A percentile compares a stretch with the other conserved stretches of the same genome.
These are phyloP conservation scores for Globisporangium recalcitrans DNA, from an alignment of 352 stramenopile species.

Conservation along the genomic window DNA sequence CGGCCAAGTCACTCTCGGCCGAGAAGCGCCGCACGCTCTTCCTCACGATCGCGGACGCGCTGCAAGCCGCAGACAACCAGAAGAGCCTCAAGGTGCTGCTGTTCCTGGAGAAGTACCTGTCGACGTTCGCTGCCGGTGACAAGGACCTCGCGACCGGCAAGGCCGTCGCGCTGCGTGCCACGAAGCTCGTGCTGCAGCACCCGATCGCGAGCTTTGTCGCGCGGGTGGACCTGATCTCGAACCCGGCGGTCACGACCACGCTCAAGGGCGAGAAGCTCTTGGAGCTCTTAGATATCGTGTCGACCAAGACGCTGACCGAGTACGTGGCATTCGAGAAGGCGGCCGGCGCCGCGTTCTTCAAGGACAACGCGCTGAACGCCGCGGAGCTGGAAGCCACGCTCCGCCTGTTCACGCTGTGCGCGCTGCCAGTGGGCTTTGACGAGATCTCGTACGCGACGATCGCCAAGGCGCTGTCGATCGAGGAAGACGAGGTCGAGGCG, in stretches of 20 bases:
- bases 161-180: conserved; percentile 72
- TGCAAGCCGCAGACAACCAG: conserved; percentile 24
- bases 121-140: conserved; percentile 46
- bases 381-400: conserved; percentile 78
- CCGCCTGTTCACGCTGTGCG: conserved; percentile 91
- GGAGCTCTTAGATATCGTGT: conserved; percentile 91
- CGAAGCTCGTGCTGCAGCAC: conserved; percentile 84
- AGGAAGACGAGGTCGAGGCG: conserved; percentile 87
- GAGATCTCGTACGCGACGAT: conserved; percentile 89
- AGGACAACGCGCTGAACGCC: conserved; percentile 48
- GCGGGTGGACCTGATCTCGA: conserved; percentile 82
- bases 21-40: conserved; percentile 58
- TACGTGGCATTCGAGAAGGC: conserved; percentile 77
- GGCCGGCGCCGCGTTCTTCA: conserved; percentile 60
- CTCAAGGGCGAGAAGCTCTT: conserved; percentile 69
- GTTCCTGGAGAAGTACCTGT: conserved; percentile 77
- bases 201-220: conserved; percentile 87
- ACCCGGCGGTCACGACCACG: conserved; percentile 67
- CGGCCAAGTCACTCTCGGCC: conserved; percentile 32
- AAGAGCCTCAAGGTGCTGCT: conserved; percentile 54
- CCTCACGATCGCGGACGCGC: conserved; percentile 63
- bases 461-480: conserved; percentile 73
- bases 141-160: conserved; percentile 61
- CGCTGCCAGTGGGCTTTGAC: conserved; percentile 88
- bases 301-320: conserved; percentile 89